Evolutionary conservation across 768 basidiomycete genomes (phyloP).

Genomic region (Lactarius tabidus): DNA sequence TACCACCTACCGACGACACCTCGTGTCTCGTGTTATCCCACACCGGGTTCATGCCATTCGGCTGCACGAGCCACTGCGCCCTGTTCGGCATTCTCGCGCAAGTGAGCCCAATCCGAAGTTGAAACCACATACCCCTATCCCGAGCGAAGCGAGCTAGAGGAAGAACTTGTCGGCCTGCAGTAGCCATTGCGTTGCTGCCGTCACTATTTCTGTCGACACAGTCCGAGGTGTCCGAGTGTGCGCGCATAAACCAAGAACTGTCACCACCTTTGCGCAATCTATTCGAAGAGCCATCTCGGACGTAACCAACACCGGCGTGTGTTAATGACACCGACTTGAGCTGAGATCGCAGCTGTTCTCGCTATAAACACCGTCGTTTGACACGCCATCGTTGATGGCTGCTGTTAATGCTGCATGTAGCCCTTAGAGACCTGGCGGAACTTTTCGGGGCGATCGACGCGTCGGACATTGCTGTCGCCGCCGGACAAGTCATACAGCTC

Average conservation of each 20-base stretch:
- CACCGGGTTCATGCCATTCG: conserved; percentile 43
- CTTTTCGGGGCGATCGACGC: conserved; percentile 84
- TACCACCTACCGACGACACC: background rate
- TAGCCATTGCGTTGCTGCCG: conserved; percentile 31
- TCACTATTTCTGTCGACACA: conserved; percentile 45
- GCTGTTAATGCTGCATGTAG: too few species aligned
- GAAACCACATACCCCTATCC: conserved; percentile 42
- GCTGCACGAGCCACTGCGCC: conserved; percentile 36
- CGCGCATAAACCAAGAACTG: conserved; percentile 51
- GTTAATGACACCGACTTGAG: conserved; percentile 30
- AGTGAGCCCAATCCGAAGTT: conserved; percentile 47
- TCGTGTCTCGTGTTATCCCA: background rate
- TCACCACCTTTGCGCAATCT: conserved; percentile 43
- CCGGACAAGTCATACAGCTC: conserved; percentile 65
- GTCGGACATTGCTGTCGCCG: conserved; percentile 62
- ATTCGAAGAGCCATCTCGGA: conserved; percentile 30
- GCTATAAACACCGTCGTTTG: conserved; percentile 42
- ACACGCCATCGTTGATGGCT: conserved; percentile 12
- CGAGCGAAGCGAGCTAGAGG: conserved; percentile 38
- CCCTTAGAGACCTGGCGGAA: conserved; percentile 64
- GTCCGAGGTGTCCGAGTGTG: conserved; percentile 48
- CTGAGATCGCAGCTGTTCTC: conserved; percentile 43
- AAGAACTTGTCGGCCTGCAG: conserved; percentile 1
- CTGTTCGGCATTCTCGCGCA: conserved; percentile 48
- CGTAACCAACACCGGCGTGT: conserved; percentile 25